A percentile compares a stretch with the other conserved stretches of the same genome.
These are phyloP conservation scores for Rachicladosporium sp. DNA, from an alignment of 2,329 filamentous ascomycete genomes.

Conservation along the genomic window DNA sequence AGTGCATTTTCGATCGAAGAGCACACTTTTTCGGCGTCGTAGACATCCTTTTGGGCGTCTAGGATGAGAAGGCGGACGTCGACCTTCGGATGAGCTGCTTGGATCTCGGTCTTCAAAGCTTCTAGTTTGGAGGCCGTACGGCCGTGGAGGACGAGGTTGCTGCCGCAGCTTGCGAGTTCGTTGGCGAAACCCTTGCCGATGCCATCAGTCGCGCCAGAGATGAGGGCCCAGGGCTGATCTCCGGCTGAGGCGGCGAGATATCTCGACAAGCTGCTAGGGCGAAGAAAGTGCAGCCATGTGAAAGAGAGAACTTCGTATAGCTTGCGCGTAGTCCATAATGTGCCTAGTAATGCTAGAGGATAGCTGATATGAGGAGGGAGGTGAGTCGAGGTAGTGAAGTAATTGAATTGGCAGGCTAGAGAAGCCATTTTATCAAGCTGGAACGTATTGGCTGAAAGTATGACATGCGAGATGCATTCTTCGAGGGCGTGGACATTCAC, in stretches of 20 bases:
- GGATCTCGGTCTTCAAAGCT: slow-evolving; percentile 26
- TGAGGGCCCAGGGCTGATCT: slow-evolving; percentile 29
- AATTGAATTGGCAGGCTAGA: too few species aligned
- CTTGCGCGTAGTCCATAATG: slow-evolving; percentile 10
- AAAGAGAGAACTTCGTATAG: slow-evolving; percentile 12
- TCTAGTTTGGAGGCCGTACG: slow-evolving; percentile 37
- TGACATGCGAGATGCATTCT: too few species aligned
- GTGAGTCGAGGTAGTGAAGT: not conserved
- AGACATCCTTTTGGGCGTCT: slow-evolving; percentile 26
- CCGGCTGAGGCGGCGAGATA: slow-evolving; percentile 11
- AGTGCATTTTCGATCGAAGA: too few species aligned
- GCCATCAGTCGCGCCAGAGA: slow-evolving; percentile 42
- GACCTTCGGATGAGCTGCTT: slow-evolving; percentile 26
- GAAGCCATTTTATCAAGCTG: too few species aligned
- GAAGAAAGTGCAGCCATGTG: slow-evolving; percentile 15
- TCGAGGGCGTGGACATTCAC: too few species aligned
- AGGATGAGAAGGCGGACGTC: slow-evolving; percentile 30
- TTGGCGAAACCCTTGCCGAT: slow-evolving; percentile 38
- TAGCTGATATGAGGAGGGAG: slow-evolving; percentile 2
- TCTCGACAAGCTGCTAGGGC: slow-evolving; percentile 12
- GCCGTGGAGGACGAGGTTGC: slow-evolving; percentile 44
- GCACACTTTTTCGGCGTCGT: slow-evolving; percentile 16
- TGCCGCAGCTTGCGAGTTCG: slow-evolving; percentile 37
- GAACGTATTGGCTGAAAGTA: too few species aligned
- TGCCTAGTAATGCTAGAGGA: slow-evolving; percentile 9